Conservation (phyloP, 2,329 filamentous ascomycete genomes). For the Colletotrichum falcatum region DNA sequence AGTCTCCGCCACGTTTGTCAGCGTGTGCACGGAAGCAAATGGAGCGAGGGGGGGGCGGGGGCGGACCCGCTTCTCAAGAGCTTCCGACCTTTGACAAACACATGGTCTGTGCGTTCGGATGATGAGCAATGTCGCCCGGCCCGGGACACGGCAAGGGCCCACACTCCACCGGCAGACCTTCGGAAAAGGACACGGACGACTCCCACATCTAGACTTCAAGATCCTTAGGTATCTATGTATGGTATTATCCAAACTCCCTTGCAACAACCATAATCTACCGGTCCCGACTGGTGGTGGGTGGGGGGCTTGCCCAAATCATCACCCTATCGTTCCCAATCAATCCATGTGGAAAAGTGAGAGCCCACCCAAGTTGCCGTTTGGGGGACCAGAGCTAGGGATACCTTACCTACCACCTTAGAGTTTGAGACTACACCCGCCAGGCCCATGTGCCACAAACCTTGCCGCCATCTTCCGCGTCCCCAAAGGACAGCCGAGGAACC, state of each 20-base stretch:
- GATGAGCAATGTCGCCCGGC: slow-evolving; percentile 11
- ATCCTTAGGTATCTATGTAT: too few relatives aligned
- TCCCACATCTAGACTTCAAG: slow-evolving; percentile 22
- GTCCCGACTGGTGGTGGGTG: slow-evolving; percentile 1
- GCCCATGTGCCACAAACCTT: slow-evolving; percentile 30
- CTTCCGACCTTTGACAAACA: slow-evolving; percentile 21
- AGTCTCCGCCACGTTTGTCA: slow-evolving; percentile 20
- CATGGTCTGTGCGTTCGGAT: slow-evolving; percentile 35
- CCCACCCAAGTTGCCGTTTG: background rate
- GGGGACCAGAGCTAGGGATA: background rate
- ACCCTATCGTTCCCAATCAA: background rate
- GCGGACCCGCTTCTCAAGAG: background rate
- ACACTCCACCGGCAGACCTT: slow-evolving; percentile 20
- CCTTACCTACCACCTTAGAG: too few relatives aligned
- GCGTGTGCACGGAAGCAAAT: slow-evolving; percentile 1
- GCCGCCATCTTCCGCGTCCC: slow-evolving; percentile 11
- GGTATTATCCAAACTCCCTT: background rate
- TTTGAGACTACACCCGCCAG: slow-evolving; percentile 27
- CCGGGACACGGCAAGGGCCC: slow-evolving; percentile 22
- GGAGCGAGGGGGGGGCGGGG: too few relatives aligned
- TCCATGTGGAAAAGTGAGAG: background rate
- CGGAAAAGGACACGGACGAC: slow-evolving; percentile 10
- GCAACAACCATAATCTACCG: slow-evolving; percentile 12
- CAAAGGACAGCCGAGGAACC: background rate
- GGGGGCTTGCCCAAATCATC: background rate